These are phyloP conservation scores for Calophaca sinica DNA, from an alignment of 306 rosid genomes.

Conservation along the genomic window DNA sequence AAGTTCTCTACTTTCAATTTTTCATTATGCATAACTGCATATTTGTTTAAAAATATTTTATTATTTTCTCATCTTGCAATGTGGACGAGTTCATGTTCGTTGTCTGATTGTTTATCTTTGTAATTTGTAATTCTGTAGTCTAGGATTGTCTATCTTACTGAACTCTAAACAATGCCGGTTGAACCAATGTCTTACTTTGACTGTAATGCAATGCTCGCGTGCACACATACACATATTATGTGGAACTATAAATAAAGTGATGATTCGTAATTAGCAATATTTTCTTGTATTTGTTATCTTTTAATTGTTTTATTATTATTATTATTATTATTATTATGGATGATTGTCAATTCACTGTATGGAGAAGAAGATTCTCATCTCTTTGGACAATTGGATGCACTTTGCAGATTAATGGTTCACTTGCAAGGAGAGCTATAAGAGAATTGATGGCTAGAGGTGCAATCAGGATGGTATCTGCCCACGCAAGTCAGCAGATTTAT, in stretches of 20 bases:
- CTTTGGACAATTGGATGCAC: slow-evolving; percentile 9
- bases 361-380: background rate
- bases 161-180: background rate
- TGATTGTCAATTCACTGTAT: background rate
- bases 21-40: background rate
- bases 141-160: background rate
- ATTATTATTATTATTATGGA: background rate
- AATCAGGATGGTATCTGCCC: slow-evolving; percentile 76
- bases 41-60: background rate
- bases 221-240: background rate
- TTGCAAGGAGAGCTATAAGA: slow-evolving; percentile 74
- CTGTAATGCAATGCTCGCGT: background rate
- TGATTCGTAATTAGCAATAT: background rate
- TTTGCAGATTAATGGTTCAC: slow-evolving; percentile 71
- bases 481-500: slow-evolving; percentile 81
- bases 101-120: no score
- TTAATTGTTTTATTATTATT: background rate
- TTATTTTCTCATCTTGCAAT: slow-evolving; percentile 3
- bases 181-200: background rate
- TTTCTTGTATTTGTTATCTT: background rate
- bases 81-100: background rate
- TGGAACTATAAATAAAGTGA: background rate
- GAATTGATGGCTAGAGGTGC: slow-evolving; percentile 75
- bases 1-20: background rate
- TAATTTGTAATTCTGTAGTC: background rate